Percentiles rank a stretch among this genome's conserved stretches.
Evolutionary conservation across 2,329 filamentous ascomycete species (phyloP).

Genomic region (Cladosporium austrohemisphaericum): DNA sequence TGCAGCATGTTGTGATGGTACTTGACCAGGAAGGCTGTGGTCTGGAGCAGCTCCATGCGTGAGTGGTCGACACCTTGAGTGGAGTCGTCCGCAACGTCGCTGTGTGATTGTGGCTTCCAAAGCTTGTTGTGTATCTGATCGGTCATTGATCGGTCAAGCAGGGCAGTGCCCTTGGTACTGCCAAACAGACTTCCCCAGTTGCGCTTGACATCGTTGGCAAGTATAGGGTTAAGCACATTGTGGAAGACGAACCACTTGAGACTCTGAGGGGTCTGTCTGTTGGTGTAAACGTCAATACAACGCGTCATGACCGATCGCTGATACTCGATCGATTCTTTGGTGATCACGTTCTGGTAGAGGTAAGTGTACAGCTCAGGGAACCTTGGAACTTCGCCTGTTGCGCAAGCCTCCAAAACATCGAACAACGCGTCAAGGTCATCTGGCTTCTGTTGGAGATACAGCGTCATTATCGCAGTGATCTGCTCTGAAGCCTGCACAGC

Average conservation of each 20-base stretch:
- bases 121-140: constrained; percentile 88
- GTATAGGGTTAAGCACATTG: constrained; percentile 89
- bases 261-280: constrained; percentile 74
- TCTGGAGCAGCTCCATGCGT: constrained; percentile 89
- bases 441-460: constrained; percentile 69
- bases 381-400: constrained; percentile 73
- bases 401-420: constrained; percentile 76
- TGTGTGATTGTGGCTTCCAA: constrained; percentile 79
- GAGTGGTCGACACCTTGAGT: constrained; percentile 90
- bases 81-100: constrained; percentile 74
- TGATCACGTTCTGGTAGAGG: constrained; percentile 81
- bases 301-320: constrained; percentile 78
- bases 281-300: constrained; percentile 82
- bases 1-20: constrained; percentile 85
- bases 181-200: constrained; percentile 59
- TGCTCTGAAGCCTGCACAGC: constrained; percentile 88
- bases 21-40: constrained; percentile 92
- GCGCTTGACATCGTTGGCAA: constrained; percentile 92
- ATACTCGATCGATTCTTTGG: constrained; percentile 77
- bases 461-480: constrained; percentile 78
- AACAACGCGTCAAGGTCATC: constrained; percentile 71
- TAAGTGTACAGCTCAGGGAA: constrained; percentile 74
- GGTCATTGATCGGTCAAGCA: constrained; percentile 83
- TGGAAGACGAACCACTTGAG: constrained; percentile 91
- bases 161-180: constrained; percentile 58